These are phyloP conservation scores for Pestalotiopsis sp. DNA, from an alignment of 2,329 filamentous ascomycete genomes.

Conservation along the genomic window DNA sequence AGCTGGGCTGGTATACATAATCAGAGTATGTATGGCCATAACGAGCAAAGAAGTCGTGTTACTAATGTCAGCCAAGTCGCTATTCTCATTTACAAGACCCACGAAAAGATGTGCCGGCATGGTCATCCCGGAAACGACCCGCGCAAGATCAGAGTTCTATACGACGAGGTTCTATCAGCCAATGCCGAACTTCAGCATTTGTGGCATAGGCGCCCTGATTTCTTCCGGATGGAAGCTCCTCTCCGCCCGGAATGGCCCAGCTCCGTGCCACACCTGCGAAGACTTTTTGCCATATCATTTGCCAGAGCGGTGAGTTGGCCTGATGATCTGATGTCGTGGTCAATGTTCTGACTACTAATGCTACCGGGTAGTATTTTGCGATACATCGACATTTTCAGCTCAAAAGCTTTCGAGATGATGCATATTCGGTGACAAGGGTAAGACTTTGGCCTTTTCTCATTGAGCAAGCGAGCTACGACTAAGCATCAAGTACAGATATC, in stretches of 20 bases:
- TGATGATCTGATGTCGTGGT: background rate
- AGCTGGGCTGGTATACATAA: constrained; percentile 10
- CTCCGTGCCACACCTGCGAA: constrained; percentile 1
- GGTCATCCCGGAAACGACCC: constrained; percentile 1
- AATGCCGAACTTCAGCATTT: constrained; percentile 7
- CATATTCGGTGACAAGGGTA: constrained; percentile 3
- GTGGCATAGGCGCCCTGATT: constrained; percentile 5
- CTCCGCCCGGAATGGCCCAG: constrained; percentile 3
- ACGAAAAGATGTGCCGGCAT: constrained; percentile 1
- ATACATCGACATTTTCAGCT: constrained; percentile 7
- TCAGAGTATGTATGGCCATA: background rate
- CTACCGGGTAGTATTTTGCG: background rate
- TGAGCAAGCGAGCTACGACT: background rate
- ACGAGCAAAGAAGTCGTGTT: background rate
- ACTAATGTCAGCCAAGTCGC: background rate
- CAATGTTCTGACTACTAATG: background rate
- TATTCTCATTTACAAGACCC: constrained; percentile 5
- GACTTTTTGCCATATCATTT: constrained; percentile 7
- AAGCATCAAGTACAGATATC: background rate
- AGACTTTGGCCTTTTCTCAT: background rate
- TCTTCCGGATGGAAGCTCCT: constrained; percentile 4
- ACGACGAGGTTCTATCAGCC: background rate
- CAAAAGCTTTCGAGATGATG: constrained; percentile 2
- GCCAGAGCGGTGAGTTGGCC: background rate
- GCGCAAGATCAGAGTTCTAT: background rate